Percentiles rank a stretch among this genome's conserved stretches.
These are phyloP conservation scores for Neurospora sp. DNA, from an alignment of 495 filamentous ascomycete species.

Conservation along the genomic window DNA sequence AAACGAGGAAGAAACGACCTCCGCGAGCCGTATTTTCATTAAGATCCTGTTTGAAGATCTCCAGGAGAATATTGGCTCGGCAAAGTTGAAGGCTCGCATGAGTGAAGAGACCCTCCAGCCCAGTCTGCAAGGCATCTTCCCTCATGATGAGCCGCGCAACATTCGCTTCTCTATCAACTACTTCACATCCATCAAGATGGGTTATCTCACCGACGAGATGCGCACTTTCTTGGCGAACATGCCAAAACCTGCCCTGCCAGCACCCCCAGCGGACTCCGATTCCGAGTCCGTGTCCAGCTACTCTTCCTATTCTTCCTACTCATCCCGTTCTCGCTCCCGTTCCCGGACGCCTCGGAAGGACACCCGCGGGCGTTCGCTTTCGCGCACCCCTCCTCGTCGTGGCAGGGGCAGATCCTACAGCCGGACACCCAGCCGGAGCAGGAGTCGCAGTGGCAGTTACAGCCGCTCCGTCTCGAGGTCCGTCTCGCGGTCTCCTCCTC, in stretches of 20 bases:
- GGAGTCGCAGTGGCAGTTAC: conserved; percentile 12
- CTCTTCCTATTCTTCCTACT: conserved; percentile 53
- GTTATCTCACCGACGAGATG: conserved; percentile 90
- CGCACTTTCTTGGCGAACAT: conserved; percentile 78
- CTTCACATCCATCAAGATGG: conserved; percentile 96
- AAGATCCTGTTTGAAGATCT: conserved; percentile 96
- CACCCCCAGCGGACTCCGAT: conserved; percentile 51
- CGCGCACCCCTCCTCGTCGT: conserved; percentile 31
- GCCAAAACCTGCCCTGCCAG: conserved; percentile 63
- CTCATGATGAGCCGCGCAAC: conserved; percentile 74
- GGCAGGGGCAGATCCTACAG: conserved; percentile 27
- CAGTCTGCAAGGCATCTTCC: conserved; percentile 82
- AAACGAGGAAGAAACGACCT: conserved; percentile 95
- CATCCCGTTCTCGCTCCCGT: conserved; percentile 33
- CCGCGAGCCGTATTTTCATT: conserved; percentile 91
- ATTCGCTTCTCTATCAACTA: conserved; percentile 98
- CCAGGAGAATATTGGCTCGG: conserved; percentile 73
- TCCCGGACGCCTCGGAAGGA: conserved; percentile 26
- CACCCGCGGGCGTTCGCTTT: conserved; percentile 19
- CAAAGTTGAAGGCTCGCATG: conserved; percentile 63
- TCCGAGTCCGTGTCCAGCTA: conserved; percentile 57
- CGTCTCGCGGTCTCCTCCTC: conserved; percentile 21
- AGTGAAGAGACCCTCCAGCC: conserved; percentile 68
- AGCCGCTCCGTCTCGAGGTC: conserved; percentile 22
- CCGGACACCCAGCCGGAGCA: conserved; percentile 6